Evolutionary conservation across 1,284 basidiomycete species (phyloP).

Genomic region (Ustilago xerochloae): DNA sequence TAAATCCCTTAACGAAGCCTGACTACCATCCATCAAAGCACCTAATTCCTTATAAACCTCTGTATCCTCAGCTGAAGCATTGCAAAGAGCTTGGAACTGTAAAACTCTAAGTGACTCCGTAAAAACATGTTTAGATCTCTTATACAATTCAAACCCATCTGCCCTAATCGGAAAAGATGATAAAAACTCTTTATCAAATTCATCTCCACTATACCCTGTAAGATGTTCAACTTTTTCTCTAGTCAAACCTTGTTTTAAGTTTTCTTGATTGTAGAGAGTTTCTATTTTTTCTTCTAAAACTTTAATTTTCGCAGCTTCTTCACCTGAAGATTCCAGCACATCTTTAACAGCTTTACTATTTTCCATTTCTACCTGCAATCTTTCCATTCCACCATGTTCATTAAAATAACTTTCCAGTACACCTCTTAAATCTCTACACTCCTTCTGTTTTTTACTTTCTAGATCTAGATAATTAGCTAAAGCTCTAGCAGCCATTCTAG

Average conservation of each 20-base stretch:
- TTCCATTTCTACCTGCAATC: conserved; percentile 37
- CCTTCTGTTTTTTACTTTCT: neutral
- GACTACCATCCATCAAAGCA: conserved; percentile 59
- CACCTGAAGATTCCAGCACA: conserved; percentile 42
- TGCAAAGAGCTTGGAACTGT: conserved; percentile 53
- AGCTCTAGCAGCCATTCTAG: conserved; percentile 55
- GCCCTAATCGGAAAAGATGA: conserved; percentile 60
- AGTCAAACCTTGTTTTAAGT: conserved; percentile 28
- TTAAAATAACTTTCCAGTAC: conserved; percentile 57
- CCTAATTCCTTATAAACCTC: conserved; percentile 55
- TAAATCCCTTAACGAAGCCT: conserved; percentile 52
- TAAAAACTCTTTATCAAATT: conserved; percentile 61
- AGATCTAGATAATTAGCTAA: conserved; percentile 41
- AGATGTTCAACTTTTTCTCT: conserved; percentile 52
- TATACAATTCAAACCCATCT: conserved; percentile 54
- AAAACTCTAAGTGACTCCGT: conserved; percentile 61
- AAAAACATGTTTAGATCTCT: conserved; percentile 62
- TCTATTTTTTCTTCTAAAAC: conserved; percentile 47
- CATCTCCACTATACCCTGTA: conserved; percentile 47
- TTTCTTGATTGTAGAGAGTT: conserved; percentile 4
- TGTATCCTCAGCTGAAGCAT: conserved; percentile 8
- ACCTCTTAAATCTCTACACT: conserved; percentile 44
- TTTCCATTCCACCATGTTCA: conserved; percentile 23
- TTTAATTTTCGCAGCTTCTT: conserved; percentile 57
- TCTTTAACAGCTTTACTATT: conserved; percentile 28